Percentiles rank a stretch among this genome's conserved stretches.
Conservation (phyloP, 768 basidiomycete species). For the Hydnomerulius pinastri region DNA sequence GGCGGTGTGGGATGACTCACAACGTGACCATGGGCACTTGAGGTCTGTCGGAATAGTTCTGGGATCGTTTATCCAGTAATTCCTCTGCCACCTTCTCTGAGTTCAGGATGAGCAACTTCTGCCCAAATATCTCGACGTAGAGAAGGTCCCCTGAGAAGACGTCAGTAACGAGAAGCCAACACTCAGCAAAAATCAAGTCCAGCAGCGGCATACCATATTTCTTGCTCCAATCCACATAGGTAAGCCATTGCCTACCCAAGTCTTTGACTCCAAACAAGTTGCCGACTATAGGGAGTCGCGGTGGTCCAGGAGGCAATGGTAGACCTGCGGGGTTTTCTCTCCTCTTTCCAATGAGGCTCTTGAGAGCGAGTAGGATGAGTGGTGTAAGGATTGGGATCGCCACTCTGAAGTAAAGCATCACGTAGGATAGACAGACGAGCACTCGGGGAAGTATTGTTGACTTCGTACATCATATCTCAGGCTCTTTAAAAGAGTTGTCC, state of each 20-base stretch:
- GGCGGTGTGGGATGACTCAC: conserved; percentile 6
- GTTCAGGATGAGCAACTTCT: conserved; percentile 24
- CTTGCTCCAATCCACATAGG: conserved; percentile 42
- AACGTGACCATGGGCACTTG: conserved; percentile 23
- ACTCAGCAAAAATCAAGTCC: background rate
- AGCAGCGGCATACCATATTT: conserved; percentile 41
- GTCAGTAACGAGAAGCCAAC: background rate
- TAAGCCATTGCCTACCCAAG: conserved; percentile 40
- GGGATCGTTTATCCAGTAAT: conserved; percentile 30
- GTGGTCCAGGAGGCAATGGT: conserved; percentile 45
- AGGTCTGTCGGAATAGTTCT: conserved; percentile 30
- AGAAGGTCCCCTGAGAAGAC: conserved; percentile 21
- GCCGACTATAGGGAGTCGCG: conserved; percentile 43
- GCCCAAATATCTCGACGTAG: conserved; percentile 28
- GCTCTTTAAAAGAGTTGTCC: no score
- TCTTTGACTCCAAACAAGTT: conserved; percentile 44
- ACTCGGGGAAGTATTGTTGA: no score
- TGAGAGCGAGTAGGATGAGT: conserved; percentile 3
- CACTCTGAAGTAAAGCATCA: conserved; percentile 7
- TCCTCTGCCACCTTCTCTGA: conserved; percentile 26
- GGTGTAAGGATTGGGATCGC: background rate
- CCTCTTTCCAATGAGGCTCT: conserved; percentile 4
- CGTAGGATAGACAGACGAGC: no score
- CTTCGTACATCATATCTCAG: background rate
- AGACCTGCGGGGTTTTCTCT: conserved; percentile 19